These are phyloP conservation scores for Kuraishia cidri DNA, from an alignment of 805 yeast genomes.

Conservation along the genomic window DNA sequence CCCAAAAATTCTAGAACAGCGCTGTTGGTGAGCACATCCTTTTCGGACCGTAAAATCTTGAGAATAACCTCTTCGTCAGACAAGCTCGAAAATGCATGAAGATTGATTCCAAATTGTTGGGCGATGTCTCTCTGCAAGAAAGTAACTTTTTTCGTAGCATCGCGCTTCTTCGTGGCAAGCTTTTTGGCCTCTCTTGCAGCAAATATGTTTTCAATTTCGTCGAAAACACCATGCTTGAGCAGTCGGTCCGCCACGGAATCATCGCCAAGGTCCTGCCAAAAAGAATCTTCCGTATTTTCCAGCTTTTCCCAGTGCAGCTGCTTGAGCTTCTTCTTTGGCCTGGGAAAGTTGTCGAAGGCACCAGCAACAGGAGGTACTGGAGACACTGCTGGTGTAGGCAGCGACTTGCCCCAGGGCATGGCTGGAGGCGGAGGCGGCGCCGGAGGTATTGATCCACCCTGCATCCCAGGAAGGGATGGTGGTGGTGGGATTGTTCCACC, in stretches of 20 bases:
- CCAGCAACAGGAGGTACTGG: constrained; percentile 16
- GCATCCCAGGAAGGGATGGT: constrained; percentile 10
- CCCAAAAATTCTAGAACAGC: constrained; percentile 81
- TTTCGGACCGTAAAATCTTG: constrained; percentile 72
- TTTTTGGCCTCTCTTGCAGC: constrained; percentile 70
- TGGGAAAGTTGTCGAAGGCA: constrained; percentile 42
- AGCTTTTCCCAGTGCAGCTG: constrained; percentile 97
- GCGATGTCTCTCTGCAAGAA: constrained; percentile 78
- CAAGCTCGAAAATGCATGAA: constrained; percentile 63
- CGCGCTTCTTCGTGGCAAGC: constrained; percentile 33
- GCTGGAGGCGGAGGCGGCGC: constrained; percentile 20
- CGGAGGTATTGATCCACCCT: constrained; percentile 15
- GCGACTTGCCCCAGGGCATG: constrained; percentile 12
- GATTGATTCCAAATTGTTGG: constrained; percentile 91
- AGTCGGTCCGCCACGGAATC: constrained; percentile 53
- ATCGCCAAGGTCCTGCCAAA: constrained; percentile 70
- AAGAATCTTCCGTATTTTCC: constrained; percentile 74
- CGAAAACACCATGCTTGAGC: constrained; percentile 68
- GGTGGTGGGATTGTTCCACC: too few species aligned
- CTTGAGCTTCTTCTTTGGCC: constrained; percentile 74
- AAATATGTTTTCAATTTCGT: constrained; percentile 78
- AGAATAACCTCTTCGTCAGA: constrained; percentile 57
- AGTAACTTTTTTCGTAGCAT: constrained; percentile 46
- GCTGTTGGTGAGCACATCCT: constrained; percentile 55
- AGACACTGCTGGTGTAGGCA: constrained; percentile 16